Conservation (phyloP, 2,329 filamentous ascomycete species). For the Aspergillus glaucus region DNA sequence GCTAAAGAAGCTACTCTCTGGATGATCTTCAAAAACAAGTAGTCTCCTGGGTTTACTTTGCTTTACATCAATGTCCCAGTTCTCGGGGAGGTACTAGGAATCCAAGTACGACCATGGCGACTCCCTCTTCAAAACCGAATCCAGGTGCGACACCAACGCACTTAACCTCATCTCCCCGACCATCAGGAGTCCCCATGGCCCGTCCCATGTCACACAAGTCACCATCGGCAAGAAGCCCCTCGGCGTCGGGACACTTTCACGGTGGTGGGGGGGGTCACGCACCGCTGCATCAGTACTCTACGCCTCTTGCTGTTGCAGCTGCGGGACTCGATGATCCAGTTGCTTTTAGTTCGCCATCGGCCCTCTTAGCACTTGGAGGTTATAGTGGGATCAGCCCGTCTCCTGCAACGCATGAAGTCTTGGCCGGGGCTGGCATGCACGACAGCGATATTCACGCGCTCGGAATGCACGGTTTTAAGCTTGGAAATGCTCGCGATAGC, state of each 20-base stretch:
- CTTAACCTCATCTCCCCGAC: conserved; percentile 39
- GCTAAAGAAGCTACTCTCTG: neutral
- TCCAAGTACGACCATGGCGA: conserved; percentile 31
- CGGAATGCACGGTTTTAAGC: conserved; percentile 33
- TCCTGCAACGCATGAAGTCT: conserved; percentile 30
- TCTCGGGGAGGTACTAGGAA: neutral
- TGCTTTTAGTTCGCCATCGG: conserved; percentile 41
- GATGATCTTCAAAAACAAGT: neutral
- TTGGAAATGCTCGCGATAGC: conserved; percentile 31
- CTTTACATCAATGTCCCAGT: neutral
- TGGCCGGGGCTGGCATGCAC: conserved; percentile 31
- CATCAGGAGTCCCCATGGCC: conserved; percentile 34
- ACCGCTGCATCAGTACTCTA: conserved; percentile 37
- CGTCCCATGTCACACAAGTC: conserved; percentile 40
- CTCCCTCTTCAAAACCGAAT: conserved; percentile 38
- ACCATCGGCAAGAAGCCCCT: conserved; percentile 40
- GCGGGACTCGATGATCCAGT: conserved; percentile 36
- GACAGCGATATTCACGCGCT: conserved; percentile 35
- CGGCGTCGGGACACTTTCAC: conserved; percentile 31
- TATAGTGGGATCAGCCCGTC: conserved; percentile 37
- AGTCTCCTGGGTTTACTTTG: neutral
- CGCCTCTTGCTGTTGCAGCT: conserved; percentile 35
- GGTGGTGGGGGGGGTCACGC: conserved; percentile 24
- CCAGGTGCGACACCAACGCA: conserved; percentile 39
- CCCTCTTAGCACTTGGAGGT: conserved; percentile 38